Evolutionary conservation across 176 grass and related monocot genomes (phyloP).

Genomic region (Oryza coarctata): DNA sequence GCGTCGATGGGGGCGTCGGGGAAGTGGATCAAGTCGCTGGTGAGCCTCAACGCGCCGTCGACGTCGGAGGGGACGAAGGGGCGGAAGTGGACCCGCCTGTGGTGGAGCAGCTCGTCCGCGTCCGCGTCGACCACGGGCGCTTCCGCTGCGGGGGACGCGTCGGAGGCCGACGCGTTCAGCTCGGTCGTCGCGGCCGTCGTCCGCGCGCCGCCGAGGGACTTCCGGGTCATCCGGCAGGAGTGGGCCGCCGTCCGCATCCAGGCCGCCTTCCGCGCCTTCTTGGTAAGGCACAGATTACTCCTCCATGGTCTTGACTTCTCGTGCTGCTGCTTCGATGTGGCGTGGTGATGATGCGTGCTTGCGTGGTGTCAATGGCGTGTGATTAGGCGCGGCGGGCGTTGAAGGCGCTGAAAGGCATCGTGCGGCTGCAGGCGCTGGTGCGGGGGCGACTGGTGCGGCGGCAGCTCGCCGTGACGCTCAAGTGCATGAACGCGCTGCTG

Average conservation of each 20-base stretch:
- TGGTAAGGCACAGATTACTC: constrained; percentile 21
- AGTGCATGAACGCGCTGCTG: constrained; percentile 81
- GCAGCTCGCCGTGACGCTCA: constrained; percentile 83
- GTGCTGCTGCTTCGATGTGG: background rate
- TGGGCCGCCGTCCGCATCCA: constrained; percentile 76
- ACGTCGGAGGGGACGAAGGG: constrained; percentile 30
- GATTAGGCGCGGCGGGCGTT: constrained; percentile 83
- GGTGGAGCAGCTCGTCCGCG: constrained; percentile 50
- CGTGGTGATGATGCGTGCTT: background rate
- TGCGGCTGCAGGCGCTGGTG: constrained; percentile 90
- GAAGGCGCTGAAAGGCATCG: constrained; percentile 75
- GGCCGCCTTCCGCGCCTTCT: constrained; percentile 60
- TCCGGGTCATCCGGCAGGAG: constrained; percentile 60
- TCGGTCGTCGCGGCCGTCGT: constrained; percentile 54
- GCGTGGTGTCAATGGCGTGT: background rate
- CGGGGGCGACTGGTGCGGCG: constrained; percentile 68
- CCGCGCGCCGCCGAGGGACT: constrained; percentile 64
- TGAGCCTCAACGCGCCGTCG: constrained; percentile 45
- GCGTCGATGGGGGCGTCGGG: constrained; percentile 60
- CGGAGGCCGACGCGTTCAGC: constrained; percentile 48
- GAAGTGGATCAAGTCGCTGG: constrained; percentile 75
- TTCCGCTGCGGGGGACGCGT: constrained; percentile 8
- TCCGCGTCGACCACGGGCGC: constrained; percentile 37
- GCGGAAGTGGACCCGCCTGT: constrained; percentile 62
- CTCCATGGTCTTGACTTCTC: background rate